Evolutionary conservation across 2,329 filamentous ascomycete genomes (phyloP).

Genomic region (Fusarium sp.): DNA sequence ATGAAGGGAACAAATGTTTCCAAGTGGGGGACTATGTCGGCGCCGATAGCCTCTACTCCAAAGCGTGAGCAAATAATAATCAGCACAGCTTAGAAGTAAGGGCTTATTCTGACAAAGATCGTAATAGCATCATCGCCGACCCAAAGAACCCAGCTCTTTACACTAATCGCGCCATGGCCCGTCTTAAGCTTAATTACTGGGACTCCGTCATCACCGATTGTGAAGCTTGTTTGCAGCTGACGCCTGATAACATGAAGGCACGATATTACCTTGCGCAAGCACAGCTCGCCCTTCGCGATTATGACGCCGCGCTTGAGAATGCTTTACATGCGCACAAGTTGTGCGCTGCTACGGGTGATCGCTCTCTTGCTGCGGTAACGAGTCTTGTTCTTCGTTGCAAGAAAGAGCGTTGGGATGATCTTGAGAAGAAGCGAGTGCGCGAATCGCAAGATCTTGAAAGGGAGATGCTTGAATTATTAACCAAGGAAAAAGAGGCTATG

Average conservation of each 20-base stretch:
- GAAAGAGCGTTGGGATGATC: constrained; percentile 85
- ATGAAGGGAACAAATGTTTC: constrained; percentile 75
- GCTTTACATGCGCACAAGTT: constrained; percentile 79
- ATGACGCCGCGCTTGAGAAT: constrained; percentile 77
- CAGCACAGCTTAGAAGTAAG: background rate
- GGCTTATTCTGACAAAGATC: constrained; percentile 21
- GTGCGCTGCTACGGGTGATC: constrained; percentile 72
- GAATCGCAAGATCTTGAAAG: constrained; percentile 69
- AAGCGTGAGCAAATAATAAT: constrained; percentile 66
- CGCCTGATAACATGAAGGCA: constrained; percentile 79
- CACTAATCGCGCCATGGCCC: constrained; percentile 88
- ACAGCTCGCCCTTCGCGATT: constrained; percentile 74
- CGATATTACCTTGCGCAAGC: constrained; percentile 87
- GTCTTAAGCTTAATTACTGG: constrained; percentile 80
- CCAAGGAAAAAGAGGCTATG: constrained; percentile 59
- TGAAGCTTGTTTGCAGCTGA: constrained; percentile 76
- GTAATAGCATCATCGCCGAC: constrained; percentile 78
- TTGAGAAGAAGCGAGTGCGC: constrained; percentile 72
- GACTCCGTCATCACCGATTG: constrained; percentile 83
- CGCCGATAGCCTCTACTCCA: constrained; percentile 78
- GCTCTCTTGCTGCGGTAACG: constrained; percentile 78
- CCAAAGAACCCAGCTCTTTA: constrained; percentile 82
- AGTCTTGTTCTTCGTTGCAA: constrained; percentile 82
- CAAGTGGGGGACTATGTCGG: constrained; percentile 71
- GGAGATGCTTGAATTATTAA: constrained; percentile 68